Percentiles rank a stretch among this genome's conserved stretches.
Evolutionary conservation across 169 alveolate genomes (phyloP).

Genomic region (Toxoplasma gondii): DNA sequence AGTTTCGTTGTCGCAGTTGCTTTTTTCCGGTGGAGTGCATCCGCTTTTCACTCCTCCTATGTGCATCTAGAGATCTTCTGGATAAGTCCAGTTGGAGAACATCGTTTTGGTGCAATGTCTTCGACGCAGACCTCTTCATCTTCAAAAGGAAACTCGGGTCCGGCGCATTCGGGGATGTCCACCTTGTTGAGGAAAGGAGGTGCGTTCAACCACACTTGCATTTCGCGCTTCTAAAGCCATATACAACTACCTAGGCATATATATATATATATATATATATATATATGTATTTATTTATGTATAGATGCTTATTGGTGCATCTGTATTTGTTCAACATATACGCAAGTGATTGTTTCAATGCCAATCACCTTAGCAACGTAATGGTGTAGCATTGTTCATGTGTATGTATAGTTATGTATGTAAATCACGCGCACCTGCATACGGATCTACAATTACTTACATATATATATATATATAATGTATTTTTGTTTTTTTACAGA

Average conservation of each 20-base stretch:
- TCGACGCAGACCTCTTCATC: conserved; percentile 51
- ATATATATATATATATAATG: no score
- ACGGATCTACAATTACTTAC: no score
- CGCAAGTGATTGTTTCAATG: no score
- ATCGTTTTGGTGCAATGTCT: not conserved
- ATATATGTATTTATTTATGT: not conserved
- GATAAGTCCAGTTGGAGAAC: not conserved
- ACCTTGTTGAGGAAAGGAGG: conserved; percentile 70
- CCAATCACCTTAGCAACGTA: no score
- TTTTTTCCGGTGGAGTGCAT: no score
- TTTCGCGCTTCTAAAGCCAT: not conserved
- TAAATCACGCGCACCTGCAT: no score
- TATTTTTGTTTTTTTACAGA: no score
- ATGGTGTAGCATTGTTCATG: no score
- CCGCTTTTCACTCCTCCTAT: not conserved
- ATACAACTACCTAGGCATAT: not conserved
- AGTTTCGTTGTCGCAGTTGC: no score
- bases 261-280: conserved; percentile 6
- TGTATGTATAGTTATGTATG: no score
- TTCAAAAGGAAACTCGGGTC: conserved; percentile 74
- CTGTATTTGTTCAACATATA: no score
- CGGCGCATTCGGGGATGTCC: conserved; percentile 79
- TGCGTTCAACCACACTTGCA: not conserved
- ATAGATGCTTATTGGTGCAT: not conserved
- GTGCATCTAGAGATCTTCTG: no score